Conservation (phyloP, 306 rosid genomes). For the Lathyrus oleraceus region DNA sequence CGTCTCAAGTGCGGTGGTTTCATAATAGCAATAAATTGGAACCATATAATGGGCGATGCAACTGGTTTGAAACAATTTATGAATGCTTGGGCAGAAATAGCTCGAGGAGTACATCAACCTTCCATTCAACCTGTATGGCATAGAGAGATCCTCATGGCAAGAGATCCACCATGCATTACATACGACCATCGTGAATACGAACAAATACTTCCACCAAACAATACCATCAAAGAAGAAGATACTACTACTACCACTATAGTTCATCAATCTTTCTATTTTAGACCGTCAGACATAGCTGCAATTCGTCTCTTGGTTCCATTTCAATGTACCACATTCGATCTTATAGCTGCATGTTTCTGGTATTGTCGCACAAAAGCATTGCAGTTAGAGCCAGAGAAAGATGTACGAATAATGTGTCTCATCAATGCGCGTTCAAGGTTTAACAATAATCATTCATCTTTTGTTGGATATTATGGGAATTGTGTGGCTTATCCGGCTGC, state of each 20-base stretch:
- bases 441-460: not conserved
- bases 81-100: slow-evolving; percentile 25
- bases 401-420: slow-evolving; percentile 2
- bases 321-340: slow-evolving; percentile 33
- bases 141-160: slow-evolving; percentile 38
- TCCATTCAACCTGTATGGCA: slow-evolving; percentile 42
- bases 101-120: slow-evolving; percentile 29
- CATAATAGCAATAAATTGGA: not conserved
- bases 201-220: not conserved
- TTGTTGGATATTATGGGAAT: slow-evolving; percentile 37
- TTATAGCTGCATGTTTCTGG: slow-evolving; percentile 36
- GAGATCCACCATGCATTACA: slow-evolving; percentile 37
- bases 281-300: slow-evolving; percentile 1
- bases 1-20: slow-evolving; percentile 48
- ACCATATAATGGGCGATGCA: slow-evolving; percentile 34
- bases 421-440: slow-evolving; percentile 17
- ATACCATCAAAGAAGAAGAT: not conserved
- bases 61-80: slow-evolving; percentile 28
- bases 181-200: slow-evolving; percentile 29
- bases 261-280: slow-evolving; percentile 33
- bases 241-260: not conserved
- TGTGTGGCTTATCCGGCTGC: slow-evolving; percentile 1
- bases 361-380: slow-evolving; percentile 41
- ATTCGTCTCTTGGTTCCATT: slow-evolving; percentile 23
- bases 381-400: slow-evolving; percentile 18